Percentiles rank a stretch among this genome's conserved stretches.
phyloP scores from a whole-genome alignment of 1,139 yeast genomes.

The Suhomyces chickasaworum region DNA sequence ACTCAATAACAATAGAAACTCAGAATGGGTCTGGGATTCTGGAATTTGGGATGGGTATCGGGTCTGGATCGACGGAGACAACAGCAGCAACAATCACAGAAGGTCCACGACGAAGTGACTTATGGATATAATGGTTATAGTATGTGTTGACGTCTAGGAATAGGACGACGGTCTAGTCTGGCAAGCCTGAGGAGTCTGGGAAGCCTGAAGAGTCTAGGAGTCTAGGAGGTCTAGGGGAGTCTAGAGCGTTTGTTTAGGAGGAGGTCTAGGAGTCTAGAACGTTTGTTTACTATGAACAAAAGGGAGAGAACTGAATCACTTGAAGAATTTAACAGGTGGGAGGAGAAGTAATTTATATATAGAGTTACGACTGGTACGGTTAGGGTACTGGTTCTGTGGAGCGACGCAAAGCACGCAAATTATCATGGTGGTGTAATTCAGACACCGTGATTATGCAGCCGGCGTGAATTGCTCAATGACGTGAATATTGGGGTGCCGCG shows the following conservation, averaged over 20 bases:
- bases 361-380: not conserved
- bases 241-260: no score
- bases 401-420: conserved; percentile 1
- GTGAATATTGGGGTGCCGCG: conserved; percentile 5
- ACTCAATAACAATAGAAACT: no score
- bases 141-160: no score
- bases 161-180: no score
- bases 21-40: no score
- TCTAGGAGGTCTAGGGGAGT: no score
- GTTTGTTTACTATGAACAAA: not conserved
- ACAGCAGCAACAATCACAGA: not conserved
- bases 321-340: not conserved
- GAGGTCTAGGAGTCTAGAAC: not conserved
- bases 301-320: not conserved
- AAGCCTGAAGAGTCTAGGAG: no score
- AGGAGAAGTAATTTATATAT: not conserved
- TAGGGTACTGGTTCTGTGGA: not conserved
- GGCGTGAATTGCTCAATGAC: conserved; percentile 8
- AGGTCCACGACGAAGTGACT: no score
- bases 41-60: no score
- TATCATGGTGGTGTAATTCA: not conserved
- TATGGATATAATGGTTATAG: no score
- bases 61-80: no score
- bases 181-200: no score
- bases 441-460: conserved; percentile 8